Percentiles rank a stretch among this genome's conserved stretches.
These are phyloP conservation scores for Xylariaceae sp. DNA, from an alignment of 2,329 filamentous ascomycete species.

Conservation along the genomic window DNA sequence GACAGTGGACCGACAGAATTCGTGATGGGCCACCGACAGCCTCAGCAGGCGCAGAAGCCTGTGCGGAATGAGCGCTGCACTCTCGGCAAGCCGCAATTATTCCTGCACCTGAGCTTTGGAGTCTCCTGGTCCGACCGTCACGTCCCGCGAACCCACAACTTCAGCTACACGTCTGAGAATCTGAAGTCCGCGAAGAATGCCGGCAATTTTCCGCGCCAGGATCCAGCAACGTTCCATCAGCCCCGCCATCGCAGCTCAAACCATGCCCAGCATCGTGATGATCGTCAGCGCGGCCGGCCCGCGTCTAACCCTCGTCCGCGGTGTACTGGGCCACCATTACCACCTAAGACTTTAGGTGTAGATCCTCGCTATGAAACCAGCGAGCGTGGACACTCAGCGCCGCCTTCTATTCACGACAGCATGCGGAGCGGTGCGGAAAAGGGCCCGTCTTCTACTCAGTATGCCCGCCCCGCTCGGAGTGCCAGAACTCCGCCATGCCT, in stretches of 20 bases:
- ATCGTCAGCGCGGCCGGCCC: slow-evolving; percentile 18
- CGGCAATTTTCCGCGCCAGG: slow-evolving; percentile 42
- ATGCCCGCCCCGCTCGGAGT: slow-evolving; percentile 24
- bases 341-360: no score
- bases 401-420: slow-evolving; percentile 43
- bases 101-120: slow-evolving; percentile 48
- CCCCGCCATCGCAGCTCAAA: slow-evolving; percentile 19
- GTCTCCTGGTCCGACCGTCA: slow-evolving; percentile 45
- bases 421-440: slow-evolving; percentile 41
- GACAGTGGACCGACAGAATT: slow-evolving; percentile 22
- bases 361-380: slow-evolving; percentile 32
- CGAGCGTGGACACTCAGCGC: slow-evolving; percentile 45
- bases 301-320: background rate
- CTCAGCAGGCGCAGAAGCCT: slow-evolving; percentile 12
- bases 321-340: background rate
- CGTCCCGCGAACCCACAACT: slow-evolving; percentile 39
- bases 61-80: slow-evolving; percentile 27
- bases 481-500: slow-evolving; percentile 25
- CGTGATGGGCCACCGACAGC: slow-evolving; percentile 16
- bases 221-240: slow-evolving; percentile 34
- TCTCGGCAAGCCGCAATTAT: slow-evolving; percentile 40
- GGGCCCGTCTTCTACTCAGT: slow-evolving; percentile 28
- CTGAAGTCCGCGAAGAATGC: slow-evolving; percentile 37
- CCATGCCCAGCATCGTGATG: slow-evolving; percentile 20
- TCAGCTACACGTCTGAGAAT: slow-evolving; percentile 45